Percentiles rank a stretch among this genome's conserved stretches.
Conservation (phyloP, 2,329 filamentous ascomycete species). For the Hypoxylon sp. region DNA sequence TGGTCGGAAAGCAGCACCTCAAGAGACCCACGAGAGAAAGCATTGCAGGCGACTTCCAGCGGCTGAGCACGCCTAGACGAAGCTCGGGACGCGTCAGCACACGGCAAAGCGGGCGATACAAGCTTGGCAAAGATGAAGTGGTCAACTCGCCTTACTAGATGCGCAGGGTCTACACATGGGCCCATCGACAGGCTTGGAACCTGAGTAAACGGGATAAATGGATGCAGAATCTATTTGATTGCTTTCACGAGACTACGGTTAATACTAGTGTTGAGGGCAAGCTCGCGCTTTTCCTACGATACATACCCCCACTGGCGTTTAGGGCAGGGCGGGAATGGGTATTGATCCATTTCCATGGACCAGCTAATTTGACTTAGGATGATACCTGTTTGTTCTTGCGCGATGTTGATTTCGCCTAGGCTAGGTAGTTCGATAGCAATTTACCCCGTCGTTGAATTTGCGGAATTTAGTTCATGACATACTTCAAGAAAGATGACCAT, state of each 20-base stretch:
- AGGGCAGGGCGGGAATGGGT: constrained; percentile 29
- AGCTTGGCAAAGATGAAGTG: constrained; percentile 84
- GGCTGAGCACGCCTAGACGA: constrained; percentile 63
- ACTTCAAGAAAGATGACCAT: background rate
- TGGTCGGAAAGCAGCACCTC: constrained; percentile 89
- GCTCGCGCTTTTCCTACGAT: constrained; percentile 40
- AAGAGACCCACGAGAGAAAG: constrained; percentile 93
- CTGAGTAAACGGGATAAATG: background rate
- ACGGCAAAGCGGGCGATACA: constrained; percentile 72
- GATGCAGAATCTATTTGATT: constrained; percentile 12
- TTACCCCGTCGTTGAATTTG: constrained; percentile 5
- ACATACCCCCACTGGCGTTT: constrained; percentile 48
- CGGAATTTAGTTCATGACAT: background rate
- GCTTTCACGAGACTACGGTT: constrained; percentile 36
- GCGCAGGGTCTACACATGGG: background rate
- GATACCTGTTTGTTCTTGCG: constrained; percentile 25
- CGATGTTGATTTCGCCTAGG: constrained; percentile 26
- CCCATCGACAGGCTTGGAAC: background rate
- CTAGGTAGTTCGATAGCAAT: constrained; percentile 39
- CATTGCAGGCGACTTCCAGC: constrained; percentile 75
- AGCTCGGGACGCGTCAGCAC: constrained; percentile 66
- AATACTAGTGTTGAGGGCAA: constrained; percentile 24
- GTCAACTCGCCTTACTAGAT: constrained; percentile 76
- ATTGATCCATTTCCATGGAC: constrained; percentile 25
- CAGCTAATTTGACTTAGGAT: constrained; percentile 31